Percentiles rank a stretch among this genome's conserved stretches.
Conservation (phyloP, 116 monocot species). For the Thalassia testudinum region DNA sequence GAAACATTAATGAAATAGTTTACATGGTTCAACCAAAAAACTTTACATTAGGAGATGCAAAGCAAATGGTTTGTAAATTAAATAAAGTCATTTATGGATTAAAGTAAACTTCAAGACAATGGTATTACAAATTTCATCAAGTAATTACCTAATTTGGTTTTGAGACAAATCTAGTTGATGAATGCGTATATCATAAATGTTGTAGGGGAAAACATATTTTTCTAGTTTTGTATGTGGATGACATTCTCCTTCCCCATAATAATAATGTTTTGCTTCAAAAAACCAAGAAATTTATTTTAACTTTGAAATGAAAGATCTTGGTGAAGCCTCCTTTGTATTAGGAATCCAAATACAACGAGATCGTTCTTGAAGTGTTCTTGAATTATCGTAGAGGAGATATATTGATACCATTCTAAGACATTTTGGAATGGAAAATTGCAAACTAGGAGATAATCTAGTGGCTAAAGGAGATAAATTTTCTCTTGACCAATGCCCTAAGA, state of each 20-base stretch:
- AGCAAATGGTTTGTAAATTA: neutral
- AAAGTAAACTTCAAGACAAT: constrained; percentile 1
- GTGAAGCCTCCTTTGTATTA: neutral
- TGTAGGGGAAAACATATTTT: constrained; percentile 2
- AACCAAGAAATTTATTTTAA: neutral
- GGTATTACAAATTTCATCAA: constrained; percentile 7
- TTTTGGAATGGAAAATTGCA: neutral
- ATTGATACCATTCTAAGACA: neutral
- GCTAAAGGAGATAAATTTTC: neutral
- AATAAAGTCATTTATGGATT: constrained; percentile 3
- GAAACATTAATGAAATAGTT: neutral
- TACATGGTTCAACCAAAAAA: neutral
- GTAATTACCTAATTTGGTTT: constrained; percentile 1
- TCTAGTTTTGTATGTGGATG: neutral
- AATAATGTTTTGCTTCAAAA: neutral
- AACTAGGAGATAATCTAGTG: neutral
- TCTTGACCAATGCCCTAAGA: constrained; percentile 1
- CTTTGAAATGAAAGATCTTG: constrained; percentile 6
- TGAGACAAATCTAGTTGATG: constrained; percentile 1
- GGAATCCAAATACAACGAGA: constrained; percentile 1
- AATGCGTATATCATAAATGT: neutral
- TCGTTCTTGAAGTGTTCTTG: neutral
- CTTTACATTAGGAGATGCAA: neutral
- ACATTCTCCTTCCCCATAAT: too few relatives aligned
- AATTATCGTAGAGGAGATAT: neutral